phyloP scores from a whole-genome alignment of 2,329 filamentous ascomycete genomes.

The Botrytis pseudocinerea region DNA sequence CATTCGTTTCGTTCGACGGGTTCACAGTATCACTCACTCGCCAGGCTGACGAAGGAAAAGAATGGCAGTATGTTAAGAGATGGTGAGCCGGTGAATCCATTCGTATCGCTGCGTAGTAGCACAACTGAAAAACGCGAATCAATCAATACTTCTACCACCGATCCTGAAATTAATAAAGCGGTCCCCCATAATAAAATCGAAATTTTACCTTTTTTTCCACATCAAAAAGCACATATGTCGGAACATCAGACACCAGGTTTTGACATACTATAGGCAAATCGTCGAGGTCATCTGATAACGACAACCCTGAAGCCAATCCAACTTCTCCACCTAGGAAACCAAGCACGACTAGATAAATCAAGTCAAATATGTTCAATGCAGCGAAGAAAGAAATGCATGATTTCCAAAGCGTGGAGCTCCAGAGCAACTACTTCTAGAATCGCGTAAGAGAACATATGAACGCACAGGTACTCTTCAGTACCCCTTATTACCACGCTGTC shows the following conservation, averaged over 20 bases:
- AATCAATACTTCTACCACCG: background rate
- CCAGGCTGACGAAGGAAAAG: background rate
- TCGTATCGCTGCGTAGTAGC: background rate
- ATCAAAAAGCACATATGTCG: background rate
- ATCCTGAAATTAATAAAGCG: background rate
- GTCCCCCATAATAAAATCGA: background rate
- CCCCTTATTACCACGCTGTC: no score
- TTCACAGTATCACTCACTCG: background rate
- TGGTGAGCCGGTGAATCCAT: background rate
- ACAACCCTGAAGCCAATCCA: background rate
- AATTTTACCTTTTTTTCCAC: background rate
- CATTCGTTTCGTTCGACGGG: background rate
- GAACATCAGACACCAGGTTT: background rate
- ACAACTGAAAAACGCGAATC: background rate
- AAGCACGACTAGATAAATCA: background rate
- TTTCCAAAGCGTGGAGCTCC: background rate
- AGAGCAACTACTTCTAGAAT: background rate
- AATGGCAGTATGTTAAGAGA: background rate
- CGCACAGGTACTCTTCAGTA: background rate
- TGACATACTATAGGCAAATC: background rate
- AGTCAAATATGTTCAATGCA: background rate
- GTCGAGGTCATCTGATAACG: background rate
- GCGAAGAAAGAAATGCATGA: background rate
- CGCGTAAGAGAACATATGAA: background rate
- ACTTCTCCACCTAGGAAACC: background rate